These are phyloP conservation scores for Leishmania tarentolae DNA, from an alignment of 208 protist species.

Conservation along the genomic window DNA sequence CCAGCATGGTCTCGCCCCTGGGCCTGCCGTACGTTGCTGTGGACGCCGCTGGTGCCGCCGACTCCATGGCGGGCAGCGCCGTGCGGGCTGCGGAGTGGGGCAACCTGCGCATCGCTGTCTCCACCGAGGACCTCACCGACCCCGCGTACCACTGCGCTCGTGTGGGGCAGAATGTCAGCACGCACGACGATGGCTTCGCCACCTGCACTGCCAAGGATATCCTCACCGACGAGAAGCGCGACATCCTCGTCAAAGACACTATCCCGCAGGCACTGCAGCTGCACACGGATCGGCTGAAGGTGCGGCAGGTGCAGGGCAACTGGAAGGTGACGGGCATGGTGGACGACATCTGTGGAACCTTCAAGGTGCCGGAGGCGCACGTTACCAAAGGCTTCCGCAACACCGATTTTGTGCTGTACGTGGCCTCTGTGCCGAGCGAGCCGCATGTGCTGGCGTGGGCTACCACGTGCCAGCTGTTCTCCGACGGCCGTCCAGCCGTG, in stretches of 20 bases:
- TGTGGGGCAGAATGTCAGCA: constrained; percentile 13
- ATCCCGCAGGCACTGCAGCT: constrained; percentile 49
- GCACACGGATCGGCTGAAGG: constrained; percentile 59
- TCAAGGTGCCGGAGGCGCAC: constrained; percentile 30
- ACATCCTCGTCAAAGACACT: constrained; percentile 28
- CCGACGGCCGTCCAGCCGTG: constrained; percentile 28
- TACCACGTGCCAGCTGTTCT: constrained; percentile 35
- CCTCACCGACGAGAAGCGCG: constrained; percentile 41
- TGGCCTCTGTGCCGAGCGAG: constrained; percentile 38
- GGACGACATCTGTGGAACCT: not conserved
- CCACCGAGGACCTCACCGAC: constrained; percentile 37
- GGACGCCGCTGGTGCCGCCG: not conserved
- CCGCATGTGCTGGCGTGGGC: constrained; percentile 42
- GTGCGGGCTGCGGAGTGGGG: constrained; percentile 17
- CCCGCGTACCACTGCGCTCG: constrained; percentile 41
- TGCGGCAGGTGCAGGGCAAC: constrained; percentile 22
- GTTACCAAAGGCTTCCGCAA: constrained; percentile 34
- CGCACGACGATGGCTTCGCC: constrained; percentile 22
- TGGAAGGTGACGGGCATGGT: constrained; percentile 23
- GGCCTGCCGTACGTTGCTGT: constrained; percentile 14
- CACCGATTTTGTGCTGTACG: constrained; percentile 74
- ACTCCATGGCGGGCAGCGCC: not conserved
- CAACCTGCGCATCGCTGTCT: constrained; percentile 47
- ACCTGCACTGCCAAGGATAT: constrained; percentile 35
- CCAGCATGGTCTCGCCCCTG: not conserved